These are phyloP conservation scores for Coriaria nepalensis DNA, from an alignment of 306 rosid species.

Conservation along the genomic window DNA sequence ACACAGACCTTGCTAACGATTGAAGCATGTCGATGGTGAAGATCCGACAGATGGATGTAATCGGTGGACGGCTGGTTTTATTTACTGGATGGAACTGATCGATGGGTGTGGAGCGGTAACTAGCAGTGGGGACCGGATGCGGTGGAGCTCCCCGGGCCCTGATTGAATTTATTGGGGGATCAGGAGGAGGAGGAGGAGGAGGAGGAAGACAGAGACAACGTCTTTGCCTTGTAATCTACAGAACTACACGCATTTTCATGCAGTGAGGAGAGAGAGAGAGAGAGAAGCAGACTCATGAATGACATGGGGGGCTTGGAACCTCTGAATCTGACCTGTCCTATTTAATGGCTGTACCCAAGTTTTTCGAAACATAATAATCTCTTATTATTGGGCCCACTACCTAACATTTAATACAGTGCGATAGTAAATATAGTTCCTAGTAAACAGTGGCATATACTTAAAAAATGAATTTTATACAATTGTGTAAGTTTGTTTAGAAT, in stretches of 20 bases:
- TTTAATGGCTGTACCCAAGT: slow-evolving; percentile 18
- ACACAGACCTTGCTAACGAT: slow-evolving; percentile 44
- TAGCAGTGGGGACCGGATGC: no score
- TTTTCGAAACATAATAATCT: no score
- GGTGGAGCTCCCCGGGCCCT: no score
- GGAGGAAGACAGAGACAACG: slow-evolving; percentile 1
- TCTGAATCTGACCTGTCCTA: slow-evolving; percentile 16
- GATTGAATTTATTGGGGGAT: no score
- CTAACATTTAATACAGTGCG: no score
- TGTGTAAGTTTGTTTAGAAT: no score
- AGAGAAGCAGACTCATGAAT: not conserved
- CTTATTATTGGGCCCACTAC: no score
- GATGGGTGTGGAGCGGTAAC: no score
- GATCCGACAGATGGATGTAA: slow-evolving; percentile 7
- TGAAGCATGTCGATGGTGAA: slow-evolving; percentile 29
- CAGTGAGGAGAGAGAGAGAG: slow-evolving; percentile 13
- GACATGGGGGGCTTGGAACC: slow-evolving; percentile 7
- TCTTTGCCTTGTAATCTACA: slow-evolving; percentile 9
- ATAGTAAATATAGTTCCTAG: no score
- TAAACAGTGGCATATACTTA: no score
- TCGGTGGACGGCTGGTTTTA: not conserved
- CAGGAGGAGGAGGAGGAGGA: slow-evolving; percentile 18
- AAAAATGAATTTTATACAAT: no score
- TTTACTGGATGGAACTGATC: no score
- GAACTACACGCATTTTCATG: slow-evolving; percentile 29